Conservation (phyloP, 805 yeast species). For the Kodamaea leandrae region DNA sequence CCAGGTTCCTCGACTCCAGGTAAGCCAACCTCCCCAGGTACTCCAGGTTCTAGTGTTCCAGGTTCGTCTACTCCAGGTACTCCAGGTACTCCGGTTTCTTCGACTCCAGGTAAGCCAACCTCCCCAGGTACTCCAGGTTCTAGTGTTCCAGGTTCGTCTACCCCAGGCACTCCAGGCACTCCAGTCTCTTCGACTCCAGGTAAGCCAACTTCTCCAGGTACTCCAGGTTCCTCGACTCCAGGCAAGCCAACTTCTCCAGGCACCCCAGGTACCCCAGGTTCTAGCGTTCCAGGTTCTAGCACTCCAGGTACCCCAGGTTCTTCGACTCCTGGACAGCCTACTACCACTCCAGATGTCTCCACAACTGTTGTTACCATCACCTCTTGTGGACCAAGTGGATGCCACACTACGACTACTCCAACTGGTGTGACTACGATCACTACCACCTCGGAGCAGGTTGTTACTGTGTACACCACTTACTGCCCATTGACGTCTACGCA, state of each 20-base stretch:
- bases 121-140: too few relatives aligned
- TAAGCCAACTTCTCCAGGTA: too few relatives aligned
- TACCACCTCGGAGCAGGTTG: conserved; percentile 7
- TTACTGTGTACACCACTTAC: conserved; percentile 16
- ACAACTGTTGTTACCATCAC: conserved; percentile 5
- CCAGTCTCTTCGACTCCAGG: neutral
- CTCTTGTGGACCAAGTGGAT: neutral
- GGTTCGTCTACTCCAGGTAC: conserved; percentile 1
- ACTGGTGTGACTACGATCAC: conserved; percentile 13
- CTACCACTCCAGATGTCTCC: neutral
- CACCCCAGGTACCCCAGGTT: neutral
- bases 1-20: neutral
- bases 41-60: conserved; percentile 1
- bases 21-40: neutral
- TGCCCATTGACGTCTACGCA: conserved; percentile 17
- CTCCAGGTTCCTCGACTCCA: neutral
- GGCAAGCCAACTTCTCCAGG: neutral
- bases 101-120: too few relatives aligned
- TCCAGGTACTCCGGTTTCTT: neutral
- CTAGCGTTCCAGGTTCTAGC: neutral
- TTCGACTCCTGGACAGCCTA: too few relatives aligned
- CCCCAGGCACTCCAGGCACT: neutral
- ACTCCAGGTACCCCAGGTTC: neutral
- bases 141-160: neutral
- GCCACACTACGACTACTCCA: neutral